Evolutionary conservation across 176 grass and related monocot species (phyloP).

Genomic region (Otatea glauca): DNA sequence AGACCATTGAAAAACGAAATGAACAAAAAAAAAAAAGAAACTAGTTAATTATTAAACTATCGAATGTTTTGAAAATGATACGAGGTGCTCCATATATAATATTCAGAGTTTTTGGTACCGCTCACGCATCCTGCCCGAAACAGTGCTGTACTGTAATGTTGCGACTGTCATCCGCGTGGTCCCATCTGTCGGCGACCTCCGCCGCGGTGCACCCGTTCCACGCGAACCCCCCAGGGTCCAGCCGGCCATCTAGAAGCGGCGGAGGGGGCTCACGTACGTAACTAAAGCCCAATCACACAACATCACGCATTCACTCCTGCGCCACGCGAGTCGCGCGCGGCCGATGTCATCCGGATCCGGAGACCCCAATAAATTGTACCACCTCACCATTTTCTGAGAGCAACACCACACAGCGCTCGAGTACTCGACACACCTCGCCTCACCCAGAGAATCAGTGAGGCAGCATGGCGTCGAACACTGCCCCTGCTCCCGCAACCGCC

Average conservation of each 20-base stretch:
- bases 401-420: not conserved
- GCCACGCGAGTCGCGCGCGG: not conserved
- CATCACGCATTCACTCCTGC: not conserved
- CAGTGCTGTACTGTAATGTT: no score
- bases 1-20: no score
- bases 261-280: not conserved
- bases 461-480: constrained; percentile 29
- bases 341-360: not conserved
- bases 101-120: no score
- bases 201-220: no score
- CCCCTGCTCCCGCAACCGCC: not conserved
- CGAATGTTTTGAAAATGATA: no score
- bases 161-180: no score
- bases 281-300: not conserved
- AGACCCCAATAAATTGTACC: not conserved
- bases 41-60: no score
- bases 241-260: constrained; percentile 10
- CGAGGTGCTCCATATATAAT: no score
- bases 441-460: not conserved
- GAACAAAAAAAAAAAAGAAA: no score
- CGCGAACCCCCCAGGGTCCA: no score
- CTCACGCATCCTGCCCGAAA: no score
- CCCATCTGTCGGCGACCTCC: no score
- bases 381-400: not conserved
- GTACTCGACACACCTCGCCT: not conserved